These are phyloP conservation scores for Meripilus lineatus DNA, from an alignment of 1,284 basidiomycete genomes.

Conservation along the genomic window DNA sequence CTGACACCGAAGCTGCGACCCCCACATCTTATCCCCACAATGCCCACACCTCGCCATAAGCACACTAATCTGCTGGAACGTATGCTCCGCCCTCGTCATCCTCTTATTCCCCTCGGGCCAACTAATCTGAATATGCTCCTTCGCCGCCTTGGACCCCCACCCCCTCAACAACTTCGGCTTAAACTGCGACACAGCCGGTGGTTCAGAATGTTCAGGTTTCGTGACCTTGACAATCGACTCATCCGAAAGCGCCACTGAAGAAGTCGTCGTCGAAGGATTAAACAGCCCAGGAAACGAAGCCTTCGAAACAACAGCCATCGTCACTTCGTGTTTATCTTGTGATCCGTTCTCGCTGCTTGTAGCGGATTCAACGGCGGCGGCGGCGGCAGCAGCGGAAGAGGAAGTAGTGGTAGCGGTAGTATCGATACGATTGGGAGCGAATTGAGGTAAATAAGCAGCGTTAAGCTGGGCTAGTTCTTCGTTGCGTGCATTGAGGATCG, in stretches of 20 bases:
- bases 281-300: conserved; percentile 16
- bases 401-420: conserved; percentile 18
- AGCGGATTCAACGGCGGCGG: too few species aligned
- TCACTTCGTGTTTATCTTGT: conserved; percentile 26
- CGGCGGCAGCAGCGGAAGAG: too few species aligned
- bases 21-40: conserved; percentile 98
- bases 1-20: conserved; percentile 85
- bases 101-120: conserved; percentile 26
- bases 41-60: conserved; percentile 92
- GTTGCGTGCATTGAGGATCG: conserved; percentile 86
- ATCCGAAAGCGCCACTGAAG: conserved; percentile 27
- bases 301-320: conserved; percentile 25
- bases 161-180: conserved; percentile 59
- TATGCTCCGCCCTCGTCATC: conserved; percentile 53
- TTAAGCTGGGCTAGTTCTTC: conserved; percentile 88
- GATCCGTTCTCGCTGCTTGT: conserved; percentile 19
- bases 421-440: conserved; percentile 45
- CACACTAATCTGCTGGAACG: conserved; percentile 87
- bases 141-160: conserved; percentile 39
- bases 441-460: conserved; percentile 71
- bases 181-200: conserved; percentile 36
- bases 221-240: conserved; percentile 28
- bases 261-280: conserved; percentile 22
- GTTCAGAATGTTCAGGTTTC: conserved; percentile 26
- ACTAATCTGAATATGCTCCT: conserved; percentile 23